Conservation (phyloP, 2,329 filamentous ascomycete genomes). For the Ophiostoma montium region DNA sequence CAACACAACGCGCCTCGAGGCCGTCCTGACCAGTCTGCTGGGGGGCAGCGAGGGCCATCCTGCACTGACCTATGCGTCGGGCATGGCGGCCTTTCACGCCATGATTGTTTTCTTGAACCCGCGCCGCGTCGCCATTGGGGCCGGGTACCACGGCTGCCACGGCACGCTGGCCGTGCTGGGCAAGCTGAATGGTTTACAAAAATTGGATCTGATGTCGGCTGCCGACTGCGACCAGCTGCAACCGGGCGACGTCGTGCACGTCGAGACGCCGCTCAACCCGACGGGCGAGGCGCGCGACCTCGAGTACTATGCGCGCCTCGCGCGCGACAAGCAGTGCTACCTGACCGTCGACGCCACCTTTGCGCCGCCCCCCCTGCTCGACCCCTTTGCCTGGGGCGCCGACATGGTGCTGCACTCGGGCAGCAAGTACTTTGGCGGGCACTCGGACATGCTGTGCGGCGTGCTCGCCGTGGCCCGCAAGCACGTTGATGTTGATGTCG, state of each 20-base stretch:
- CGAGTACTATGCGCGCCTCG: conserved; percentile 53
- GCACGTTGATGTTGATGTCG: conserved; percentile 5
- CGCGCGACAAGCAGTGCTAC: conserved; percentile 56
- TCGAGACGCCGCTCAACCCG: conserved; percentile 91
- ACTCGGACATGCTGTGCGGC: conserved; percentile 86
- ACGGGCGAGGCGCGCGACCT: conserved; percentile 70
- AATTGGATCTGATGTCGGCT: conserved; percentile 48
- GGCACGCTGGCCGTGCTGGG: conserved; percentile 62
- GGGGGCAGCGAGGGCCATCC: too few species aligned
- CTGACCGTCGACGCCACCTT: conserved; percentile 86
- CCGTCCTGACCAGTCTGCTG: conserved; percentile 61
- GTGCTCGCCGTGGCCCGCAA: conserved; percentile 52
- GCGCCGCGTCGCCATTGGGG: conserved; percentile 63
- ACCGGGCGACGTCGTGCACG: conserved; percentile 70
- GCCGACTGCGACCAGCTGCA: conserved; percentile 43
- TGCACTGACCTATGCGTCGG: conserved; percentile 65
- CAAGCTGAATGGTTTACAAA: conserved; percentile 61
- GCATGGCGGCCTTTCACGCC: conserved; percentile 79
- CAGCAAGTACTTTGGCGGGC: conserved; percentile 92
- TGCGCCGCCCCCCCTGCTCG: conserved; percentile 75
- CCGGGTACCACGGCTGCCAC: conserved; percentile 88
- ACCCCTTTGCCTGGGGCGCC: conserved; percentile 69
- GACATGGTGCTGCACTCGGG: conserved; percentile 86
- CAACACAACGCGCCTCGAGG: conserved; percentile 73
- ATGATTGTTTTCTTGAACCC: conserved; percentile 76